A percentile compares a stretch with the other conserved stretches of the same genome.
These are phyloP conservation scores for Colletotrichum navitas DNA, from an alignment of 2,329 filamentous ascomycete genomes.

Conservation along the genomic window DNA sequence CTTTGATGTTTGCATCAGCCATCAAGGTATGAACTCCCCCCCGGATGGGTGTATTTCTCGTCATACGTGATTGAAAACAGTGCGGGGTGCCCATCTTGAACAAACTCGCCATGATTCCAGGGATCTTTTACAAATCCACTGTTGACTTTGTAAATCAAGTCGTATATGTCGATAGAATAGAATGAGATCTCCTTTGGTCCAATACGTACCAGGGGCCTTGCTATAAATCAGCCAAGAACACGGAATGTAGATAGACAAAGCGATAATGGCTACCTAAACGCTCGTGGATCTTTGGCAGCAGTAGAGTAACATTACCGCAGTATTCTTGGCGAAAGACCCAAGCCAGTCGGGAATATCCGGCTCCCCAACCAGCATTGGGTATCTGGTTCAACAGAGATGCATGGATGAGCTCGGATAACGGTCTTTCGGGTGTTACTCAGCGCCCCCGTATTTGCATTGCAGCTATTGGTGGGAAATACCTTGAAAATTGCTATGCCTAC, in stretches of 20 bases:
- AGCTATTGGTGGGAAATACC: neutral
- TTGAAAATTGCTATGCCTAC: neutral
- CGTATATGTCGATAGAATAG: conserved; percentile 46
- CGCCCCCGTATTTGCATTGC: neutral
- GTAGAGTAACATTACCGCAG: conserved; percentile 43
- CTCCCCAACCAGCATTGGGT: conserved; percentile 42
- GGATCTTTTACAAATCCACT: conserved; percentile 47
- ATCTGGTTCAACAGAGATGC: conserved; percentile 42
- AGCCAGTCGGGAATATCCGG: conserved; percentile 43
- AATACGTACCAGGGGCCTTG: conserved; percentile 45
- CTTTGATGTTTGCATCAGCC: conserved; percentile 31
- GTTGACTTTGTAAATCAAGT: conserved; percentile 45
- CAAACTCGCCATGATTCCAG: conserved; percentile 46
- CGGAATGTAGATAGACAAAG: neutral
- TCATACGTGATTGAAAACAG: conserved; percentile 47
- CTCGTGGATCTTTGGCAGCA: conserved; percentile 45
- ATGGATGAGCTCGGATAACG: neutral
- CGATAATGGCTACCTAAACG: conserved; percentile 33
- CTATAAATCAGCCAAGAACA: neutral
- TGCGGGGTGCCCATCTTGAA: conserved; percentile 47
- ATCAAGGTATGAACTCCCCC: neutral
- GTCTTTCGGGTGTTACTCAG: neutral
- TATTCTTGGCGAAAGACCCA: conserved; percentile 46
- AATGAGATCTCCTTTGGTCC: conserved; percentile 46
- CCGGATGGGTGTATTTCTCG: neutral